Base-by-base conservation (phyloP, 352 stramenopile species). In the Phytophthora sojae region DNA sequence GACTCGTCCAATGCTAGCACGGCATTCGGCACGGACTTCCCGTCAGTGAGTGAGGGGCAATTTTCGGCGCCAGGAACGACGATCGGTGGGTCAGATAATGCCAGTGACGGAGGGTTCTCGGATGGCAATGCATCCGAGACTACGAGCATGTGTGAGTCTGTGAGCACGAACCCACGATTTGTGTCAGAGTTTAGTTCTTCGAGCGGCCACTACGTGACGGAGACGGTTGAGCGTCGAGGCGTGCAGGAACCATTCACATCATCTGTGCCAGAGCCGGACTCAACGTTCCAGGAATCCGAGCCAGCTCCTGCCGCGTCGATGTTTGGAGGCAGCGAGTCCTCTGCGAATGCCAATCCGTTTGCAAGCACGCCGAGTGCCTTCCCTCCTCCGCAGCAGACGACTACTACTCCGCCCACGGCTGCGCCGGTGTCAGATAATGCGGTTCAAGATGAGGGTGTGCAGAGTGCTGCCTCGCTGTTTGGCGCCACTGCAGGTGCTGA, bases 1-100 rank as follows among this genome's bases (percentile, higher is more conserved):
- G 82, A 86, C 17, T 91, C 84, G 15, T 93, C 85, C 6, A 95
- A 89, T 69, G 85, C 82, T 7, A 90, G 87, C 56, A 95, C 87
- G 7, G 85, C 87, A 6, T 93, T 93, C 19, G 81, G 86, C 7
- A 93, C 86, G 0, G 85, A 95, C 72, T 89, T 89, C 25, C 80
- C 84, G 7, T 92, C 87, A 7, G 88, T 90, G 54, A 93, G 84
- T 39, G 88, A 95, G 47, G 85, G 83, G 0, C 84, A 90, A 49
- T 90, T 80, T 7, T 93, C 85, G 11, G 79, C 78, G 8, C 82
- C 85, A 53, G 85, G 85, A 15, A 89, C 83, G 19, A 82, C 80
- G 12, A 88, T 90, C 52, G 83, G 80, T 57, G 81, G 79, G 12
- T 89, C 83, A 1, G 83, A 90, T 35, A 86, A 88, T 51, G 79